phyloP scores from a whole-genome alignment of 192 early-diverging fungal genomes.

The Backusella mclennaniae region DNA sequence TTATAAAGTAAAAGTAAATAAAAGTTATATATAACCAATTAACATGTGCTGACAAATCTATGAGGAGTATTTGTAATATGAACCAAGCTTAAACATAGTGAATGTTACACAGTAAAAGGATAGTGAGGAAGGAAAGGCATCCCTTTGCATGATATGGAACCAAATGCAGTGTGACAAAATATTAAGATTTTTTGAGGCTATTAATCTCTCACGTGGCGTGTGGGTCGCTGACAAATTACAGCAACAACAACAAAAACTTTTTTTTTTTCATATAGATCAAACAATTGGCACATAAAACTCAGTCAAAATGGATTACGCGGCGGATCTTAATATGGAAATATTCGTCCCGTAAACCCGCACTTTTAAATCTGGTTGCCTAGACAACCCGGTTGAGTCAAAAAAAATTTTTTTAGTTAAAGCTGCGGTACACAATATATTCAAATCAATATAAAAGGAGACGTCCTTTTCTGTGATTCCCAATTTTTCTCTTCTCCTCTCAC shows the following conservation, averaged over 20 bases:
- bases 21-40: not conserved
- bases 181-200: not conserved
- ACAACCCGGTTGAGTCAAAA: conserved; percentile 6
- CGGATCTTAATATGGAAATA: conserved; percentile 2
- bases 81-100: not conserved
- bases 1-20: not conserved
- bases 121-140: not conserved
- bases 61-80: conserved; percentile 1
- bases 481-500: not conserved
- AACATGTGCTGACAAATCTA: conserved; percentile 1
- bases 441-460: not conserved
- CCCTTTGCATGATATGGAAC: not conserved
- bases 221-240: conserved; percentile 6
- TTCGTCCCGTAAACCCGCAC: not conserved
- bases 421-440: not conserved
- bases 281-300: conserved; percentile 6
- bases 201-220: not conserved
- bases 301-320: not conserved
- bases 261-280: not conserved
- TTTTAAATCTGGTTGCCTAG: not conserved
- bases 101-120: not conserved
- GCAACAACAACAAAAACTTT: not conserved
- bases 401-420: not conserved
- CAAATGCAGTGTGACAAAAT: not conserved
- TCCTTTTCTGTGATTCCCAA: not conserved